phyloP scores from a whole-genome alignment of 169 alveolate genomes.

The Plasmodium fragile region DNA sequence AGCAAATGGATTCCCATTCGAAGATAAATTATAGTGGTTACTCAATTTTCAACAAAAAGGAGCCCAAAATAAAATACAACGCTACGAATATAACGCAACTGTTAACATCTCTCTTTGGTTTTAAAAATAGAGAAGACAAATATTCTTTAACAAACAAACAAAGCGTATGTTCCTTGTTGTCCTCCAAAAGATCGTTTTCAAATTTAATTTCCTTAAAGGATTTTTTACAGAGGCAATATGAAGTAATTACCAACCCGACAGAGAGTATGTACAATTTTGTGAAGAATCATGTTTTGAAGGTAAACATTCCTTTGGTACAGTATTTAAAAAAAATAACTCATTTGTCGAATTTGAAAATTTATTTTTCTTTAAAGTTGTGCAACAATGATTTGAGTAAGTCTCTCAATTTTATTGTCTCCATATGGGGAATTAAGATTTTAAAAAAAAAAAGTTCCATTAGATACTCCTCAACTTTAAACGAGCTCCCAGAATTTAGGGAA shows the following conservation, averaged over 20 bases:
- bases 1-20: conserved; percentile 35
- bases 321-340: conserved; percentile 51
- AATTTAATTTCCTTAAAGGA: conserved; percentile 56
- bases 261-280: conserved; percentile 48
- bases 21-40: conserved; percentile 34
- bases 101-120: conserved; percentile 64
- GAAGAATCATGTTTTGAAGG: conserved; percentile 36
- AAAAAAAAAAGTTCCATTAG: conserved; percentile 25
- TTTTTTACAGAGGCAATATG: conserved; percentile 66
- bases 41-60: conserved; percentile 51
- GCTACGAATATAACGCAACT: conserved; percentile 70
- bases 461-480: neutral
- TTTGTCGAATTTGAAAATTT: conserved; percentile 45
- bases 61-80: conserved; percentile 55
- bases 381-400: conserved; percentile 51
- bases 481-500: conserved; percentile 1
- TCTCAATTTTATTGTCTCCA: conserved; percentile 28
- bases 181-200: conserved; percentile 33
- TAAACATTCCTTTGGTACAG: conserved; percentile 20
- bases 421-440: conserved; percentile 56
- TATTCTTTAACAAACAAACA: conserved; percentile 53
- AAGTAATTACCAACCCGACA: conserved; percentile 55
- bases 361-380: conserved; percentile 46
- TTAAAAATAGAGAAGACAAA: conserved; percentile 70
- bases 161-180: conserved; percentile 30